Conservation (phyloP, 2,329 filamentous ascomycete species). For the Stachybotrys chlorohalonatus region DNA sequence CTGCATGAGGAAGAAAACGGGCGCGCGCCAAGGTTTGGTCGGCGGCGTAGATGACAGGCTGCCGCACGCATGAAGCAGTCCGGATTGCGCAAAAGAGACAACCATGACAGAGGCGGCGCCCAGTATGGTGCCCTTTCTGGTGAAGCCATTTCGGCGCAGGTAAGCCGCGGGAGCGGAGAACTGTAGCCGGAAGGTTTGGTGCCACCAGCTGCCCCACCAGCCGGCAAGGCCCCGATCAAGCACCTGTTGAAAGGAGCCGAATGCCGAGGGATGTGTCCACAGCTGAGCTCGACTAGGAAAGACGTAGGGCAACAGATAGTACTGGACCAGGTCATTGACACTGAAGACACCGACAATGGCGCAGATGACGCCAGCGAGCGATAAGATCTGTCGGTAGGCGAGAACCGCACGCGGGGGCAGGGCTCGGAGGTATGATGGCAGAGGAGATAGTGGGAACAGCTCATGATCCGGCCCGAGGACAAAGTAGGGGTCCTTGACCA, state of each 20-base stretch:
- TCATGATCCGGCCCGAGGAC: conserved; percentile 36
- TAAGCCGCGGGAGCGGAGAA: conserved; percentile 53
- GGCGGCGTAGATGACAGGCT: conserved; percentile 55
- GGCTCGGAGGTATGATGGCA: conserved; percentile 32
- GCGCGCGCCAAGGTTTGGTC: conserved; percentile 41
- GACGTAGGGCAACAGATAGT: conserved; percentile 36
- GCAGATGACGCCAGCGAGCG: conserved; percentile 45
- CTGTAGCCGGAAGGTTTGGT: conserved; percentile 74
- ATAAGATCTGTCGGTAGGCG: conserved; percentile 47
- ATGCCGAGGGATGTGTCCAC: conserved; percentile 45
- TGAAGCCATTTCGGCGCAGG: conserved; percentile 29
- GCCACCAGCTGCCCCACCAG: conserved; percentile 84
- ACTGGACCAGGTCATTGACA: conserved; percentile 49
- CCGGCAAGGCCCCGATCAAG: conserved; percentile 65
- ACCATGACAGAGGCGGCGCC: conserved; percentile 19
- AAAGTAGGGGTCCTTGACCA: conserved; percentile 76
- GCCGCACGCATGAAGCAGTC: conserved; percentile 60
- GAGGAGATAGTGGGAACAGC: conserved; percentile 2
- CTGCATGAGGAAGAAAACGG: conserved; percentile 66
- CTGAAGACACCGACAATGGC: conserved; percentile 54
- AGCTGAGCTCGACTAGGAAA: conserved; percentile 42
- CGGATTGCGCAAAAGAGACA: conserved; percentile 53
- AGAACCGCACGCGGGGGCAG: conserved; percentile 37
- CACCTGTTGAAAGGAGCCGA: conserved; percentile 46
- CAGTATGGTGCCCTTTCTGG: conserved; percentile 20